Evolutionary conservation across 2,329 filamentous ascomycete species (phyloP), one percentile per base, ranked within the genome.

Genomic region (Ophiostoma sp.): DNA sequence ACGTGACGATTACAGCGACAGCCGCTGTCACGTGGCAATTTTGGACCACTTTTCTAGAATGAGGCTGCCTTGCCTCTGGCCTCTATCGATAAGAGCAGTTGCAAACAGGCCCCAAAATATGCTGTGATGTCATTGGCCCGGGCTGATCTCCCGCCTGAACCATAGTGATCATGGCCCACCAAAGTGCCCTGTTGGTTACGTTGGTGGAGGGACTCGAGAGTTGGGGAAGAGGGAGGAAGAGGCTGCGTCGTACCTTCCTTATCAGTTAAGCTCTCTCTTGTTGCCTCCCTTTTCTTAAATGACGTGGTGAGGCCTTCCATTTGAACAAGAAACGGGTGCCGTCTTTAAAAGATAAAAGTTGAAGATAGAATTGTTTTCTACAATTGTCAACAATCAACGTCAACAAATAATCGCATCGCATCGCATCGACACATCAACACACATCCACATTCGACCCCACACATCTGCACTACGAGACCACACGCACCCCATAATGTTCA

Each of bases 41-140:
- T 36, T 25, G 7, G n/a, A 22, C 1, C 42, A 4, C 42, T 48
- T 17, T 15, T 3, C 42, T 15, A 48, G 19, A 42, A 48, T 48
- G 15, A 22, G 42, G 45, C 19, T 57, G 68, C 68, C 68, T 42
- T 39, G n/a, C 17, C 17, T 9, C 28, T 12, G 42, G 42, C 15
- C 42, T 48, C 15, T 48, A 71, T 66, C 70, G 70, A 72, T 66
- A 72, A 72, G 59, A 39, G 61, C 61, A 45, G 61, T 9, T 15
- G 11, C 11, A 2, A 5, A 48, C 42, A 42, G 59, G 50, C 50
- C 28, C 19, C n/a, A 28, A n/a, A 17, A 22, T n/a, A 61, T 11
- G 31, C 68, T 48, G 72, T 73, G 72, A 73, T 73, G 72, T 73
- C 72, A 73, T 73, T 73, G 68, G 72, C 36, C 39, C 33, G 33